A percentile compares a stretch with the other conserved stretches of the same genome.
Conservation (phyloP, 1,139 yeast genomes). For the Yamadazyma triangularis region DNA sequence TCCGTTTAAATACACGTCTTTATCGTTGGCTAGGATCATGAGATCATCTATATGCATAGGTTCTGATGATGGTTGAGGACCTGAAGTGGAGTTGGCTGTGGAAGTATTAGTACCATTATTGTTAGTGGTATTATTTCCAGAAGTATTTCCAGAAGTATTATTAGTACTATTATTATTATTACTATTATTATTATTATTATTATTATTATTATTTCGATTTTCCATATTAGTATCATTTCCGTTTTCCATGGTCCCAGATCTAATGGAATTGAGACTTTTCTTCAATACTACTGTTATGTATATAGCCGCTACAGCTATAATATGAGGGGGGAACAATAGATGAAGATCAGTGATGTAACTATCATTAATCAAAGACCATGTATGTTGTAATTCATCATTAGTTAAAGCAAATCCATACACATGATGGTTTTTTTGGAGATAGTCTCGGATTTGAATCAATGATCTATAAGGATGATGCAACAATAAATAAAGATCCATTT, state of each 20-base stretch:
- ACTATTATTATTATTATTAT: not conserved
- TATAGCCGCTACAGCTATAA: slow-evolving; percentile 80
- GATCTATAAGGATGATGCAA: slow-evolving; percentile 89
- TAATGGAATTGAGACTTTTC: slow-evolving; percentile 15
- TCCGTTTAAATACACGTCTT: slow-evolving; percentile 2
- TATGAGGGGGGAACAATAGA: slow-evolving; percentile 81
- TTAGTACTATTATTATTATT: slow-evolving; percentile 7
- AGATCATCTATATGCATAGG: slow-evolving; percentile 38
- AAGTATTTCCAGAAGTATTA: not conserved
- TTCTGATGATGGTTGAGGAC: not conserved
- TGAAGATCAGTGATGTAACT: slow-evolving; percentile 85
- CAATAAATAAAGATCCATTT: slow-evolving; percentile 73
- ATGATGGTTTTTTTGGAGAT: slow-evolving; percentile 26
- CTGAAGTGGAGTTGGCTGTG: not conserved
- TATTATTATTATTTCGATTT: slow-evolving; percentile 2
- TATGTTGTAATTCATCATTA: slow-evolving; percentile 73
- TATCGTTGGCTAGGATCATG: slow-evolving; percentile 22
- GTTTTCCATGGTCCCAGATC: slow-evolving; percentile 9
- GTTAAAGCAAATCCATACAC: slow-evolving; percentile 37
- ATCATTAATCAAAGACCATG: slow-evolving; percentile 90
- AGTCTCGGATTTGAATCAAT: slow-evolving; percentile 54
- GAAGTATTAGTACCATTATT: slow-evolving; percentile 2
- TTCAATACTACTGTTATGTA: slow-evolving; percentile 66
- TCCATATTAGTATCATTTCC: slow-evolving; percentile 2
- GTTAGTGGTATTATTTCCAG: slow-evolving; percentile 5